A percentile compares a stretch with the other conserved stretches of the same genome.
phyloP scores from a whole-genome alignment of 768 basidiomycete species.

The Suillus clintonianus region DNA sequence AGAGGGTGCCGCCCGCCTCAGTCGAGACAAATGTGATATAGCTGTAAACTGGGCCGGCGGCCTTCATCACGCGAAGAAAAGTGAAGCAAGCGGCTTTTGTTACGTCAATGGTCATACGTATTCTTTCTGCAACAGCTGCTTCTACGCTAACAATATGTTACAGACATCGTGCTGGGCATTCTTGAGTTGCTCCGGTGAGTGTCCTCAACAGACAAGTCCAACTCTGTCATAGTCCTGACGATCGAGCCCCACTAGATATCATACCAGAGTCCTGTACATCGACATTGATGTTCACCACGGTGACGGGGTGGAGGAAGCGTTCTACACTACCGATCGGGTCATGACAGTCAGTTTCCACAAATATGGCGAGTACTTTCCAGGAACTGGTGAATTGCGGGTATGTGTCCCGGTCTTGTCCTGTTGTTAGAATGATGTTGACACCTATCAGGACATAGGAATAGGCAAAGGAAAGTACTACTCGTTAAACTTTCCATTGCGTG shows the following conservation, averaged over 20 bases:
- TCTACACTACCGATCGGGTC: slow-evolving; percentile 97
- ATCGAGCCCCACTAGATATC: slow-evolving; percentile 58
- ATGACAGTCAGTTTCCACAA: slow-evolving; percentile 99
- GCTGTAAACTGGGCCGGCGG: slow-evolving; percentile 99
- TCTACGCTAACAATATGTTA: not conserved
- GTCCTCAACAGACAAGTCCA: not conserved
- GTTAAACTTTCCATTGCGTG: slow-evolving; percentile 91
- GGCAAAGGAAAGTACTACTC: slow-evolving; percentile 94
- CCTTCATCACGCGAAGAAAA: slow-evolving; percentile 98
- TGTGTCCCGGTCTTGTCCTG: slow-evolving; percentile 23
- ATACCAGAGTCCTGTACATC: slow-evolving; percentile 93
- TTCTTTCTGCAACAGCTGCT: not conserved
- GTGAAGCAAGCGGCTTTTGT: slow-evolving; percentile 98
- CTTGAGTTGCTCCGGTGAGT: slow-evolving; percentile 84
- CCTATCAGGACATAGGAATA: slow-evolving; percentile 80
- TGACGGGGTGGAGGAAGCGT: slow-evolving; percentile 98
- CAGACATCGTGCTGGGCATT: slow-evolving; percentile 97
- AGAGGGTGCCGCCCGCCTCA: slow-evolving; percentile 97
- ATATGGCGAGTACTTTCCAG: slow-evolving; percentile 98
- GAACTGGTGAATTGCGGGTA: slow-evolving; percentile 94
- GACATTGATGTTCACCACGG: slow-evolving; percentile 99
- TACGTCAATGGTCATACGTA: slow-evolving; percentile 85
- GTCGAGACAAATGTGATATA: slow-evolving; percentile 97
- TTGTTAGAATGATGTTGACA: slow-evolving; percentile 11
- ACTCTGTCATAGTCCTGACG: not conserved